These are phyloP conservation scores for Penicillium parvum DNA, from an alignment of 495 filamentous ascomycete species.

Conservation along the genomic window DNA sequence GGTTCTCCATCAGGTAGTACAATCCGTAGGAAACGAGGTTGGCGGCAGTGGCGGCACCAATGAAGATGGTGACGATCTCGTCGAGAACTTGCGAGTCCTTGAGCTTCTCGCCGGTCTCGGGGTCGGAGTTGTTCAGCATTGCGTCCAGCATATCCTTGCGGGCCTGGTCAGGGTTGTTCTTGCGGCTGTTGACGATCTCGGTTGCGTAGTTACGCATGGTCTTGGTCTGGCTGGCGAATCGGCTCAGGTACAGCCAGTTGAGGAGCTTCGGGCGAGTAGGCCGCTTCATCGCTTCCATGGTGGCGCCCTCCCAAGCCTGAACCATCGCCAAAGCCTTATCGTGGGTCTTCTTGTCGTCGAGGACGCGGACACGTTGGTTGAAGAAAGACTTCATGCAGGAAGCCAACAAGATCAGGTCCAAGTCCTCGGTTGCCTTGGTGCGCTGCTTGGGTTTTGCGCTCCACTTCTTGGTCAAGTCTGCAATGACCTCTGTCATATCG, in stretches of 20 bases:
- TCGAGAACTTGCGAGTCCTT: conserved; percentile 58
- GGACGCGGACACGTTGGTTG: conserved; percentile 34
- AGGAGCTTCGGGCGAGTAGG: conserved; percentile 36
- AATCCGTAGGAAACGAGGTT: conserved; percentile 42
- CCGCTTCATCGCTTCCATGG: conserved; percentile 39
- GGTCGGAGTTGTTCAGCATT: conserved; percentile 63
- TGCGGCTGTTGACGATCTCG: conserved; percentile 53
- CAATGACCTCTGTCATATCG: conserved; percentile 65
- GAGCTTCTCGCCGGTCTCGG: conserved; percentile 60
- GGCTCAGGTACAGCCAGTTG: conserved; percentile 39
- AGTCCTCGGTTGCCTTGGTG: conserved; percentile 62
- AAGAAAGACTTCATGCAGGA: conserved; percentile 64
- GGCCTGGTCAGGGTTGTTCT: conserved; percentile 40
- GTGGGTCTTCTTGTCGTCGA: conserved; percentile 6
- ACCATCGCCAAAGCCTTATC: conserved; percentile 26
- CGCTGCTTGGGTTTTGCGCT: conserved; percentile 40
- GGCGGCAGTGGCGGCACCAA: conserved; percentile 42
- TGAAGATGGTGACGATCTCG: conserved; percentile 56
- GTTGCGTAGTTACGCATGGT: conserved; percentile 53
- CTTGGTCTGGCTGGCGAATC: conserved; percentile 54
- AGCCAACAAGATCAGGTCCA: conserved; percentile 67
- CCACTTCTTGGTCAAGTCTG: conserved; percentile 69
- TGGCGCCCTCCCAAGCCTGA: conserved; percentile 37
- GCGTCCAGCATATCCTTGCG: conserved; percentile 67
- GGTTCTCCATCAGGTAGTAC: conserved; percentile 44